These are phyloP conservation scores for Kalmanozyma brasiliensis DNA, from an alignment of 1,284 basidiomycete species.

Conservation along the genomic window DNA sequence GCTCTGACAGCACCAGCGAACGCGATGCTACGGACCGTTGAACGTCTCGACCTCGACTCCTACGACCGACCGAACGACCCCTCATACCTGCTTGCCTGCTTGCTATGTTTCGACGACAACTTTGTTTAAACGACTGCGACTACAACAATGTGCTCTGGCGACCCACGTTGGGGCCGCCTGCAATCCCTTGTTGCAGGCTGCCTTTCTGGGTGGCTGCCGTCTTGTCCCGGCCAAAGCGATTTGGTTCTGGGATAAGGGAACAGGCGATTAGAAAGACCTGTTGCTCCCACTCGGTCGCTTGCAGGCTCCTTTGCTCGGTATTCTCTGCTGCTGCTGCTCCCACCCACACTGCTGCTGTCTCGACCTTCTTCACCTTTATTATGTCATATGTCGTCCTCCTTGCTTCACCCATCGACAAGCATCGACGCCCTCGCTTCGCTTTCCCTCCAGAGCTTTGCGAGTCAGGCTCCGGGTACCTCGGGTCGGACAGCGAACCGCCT, in stretches of 20 bases:
- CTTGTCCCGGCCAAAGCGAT: constrained; percentile 23
- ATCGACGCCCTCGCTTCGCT: background rate
- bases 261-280: constrained; percentile 46
- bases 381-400: too few relatives aligned
- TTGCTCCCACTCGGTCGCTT: constrained; percentile 39
- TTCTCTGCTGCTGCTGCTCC: constrained; percentile 20
- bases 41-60: constrained; percentile 2
- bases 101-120: constrained; percentile 12
- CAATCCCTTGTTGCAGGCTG: background rate
- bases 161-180: constrained; percentile 32
- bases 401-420: constrained; percentile 2
- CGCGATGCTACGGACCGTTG: background rate
- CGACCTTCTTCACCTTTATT: constrained; percentile 3
- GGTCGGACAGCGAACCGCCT: constrained; percentile 24
- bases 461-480: background rate
- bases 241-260: constrained; percentile 32
- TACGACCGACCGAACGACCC: constrained; percentile 24
- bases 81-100: constrained; percentile 15
- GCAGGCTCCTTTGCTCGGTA: constrained; percentile 3
- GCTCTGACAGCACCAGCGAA: constrained; percentile 16
- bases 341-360: constrained; percentile 6
- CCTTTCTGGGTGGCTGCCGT: constrained; percentile 35
- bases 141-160: constrained; percentile 37
- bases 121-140: constrained; percentile 17
- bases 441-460: background rate